Conservation (phyloP, 768 basidiomycete genomes). For the Leccinum arenicola region DNA sequence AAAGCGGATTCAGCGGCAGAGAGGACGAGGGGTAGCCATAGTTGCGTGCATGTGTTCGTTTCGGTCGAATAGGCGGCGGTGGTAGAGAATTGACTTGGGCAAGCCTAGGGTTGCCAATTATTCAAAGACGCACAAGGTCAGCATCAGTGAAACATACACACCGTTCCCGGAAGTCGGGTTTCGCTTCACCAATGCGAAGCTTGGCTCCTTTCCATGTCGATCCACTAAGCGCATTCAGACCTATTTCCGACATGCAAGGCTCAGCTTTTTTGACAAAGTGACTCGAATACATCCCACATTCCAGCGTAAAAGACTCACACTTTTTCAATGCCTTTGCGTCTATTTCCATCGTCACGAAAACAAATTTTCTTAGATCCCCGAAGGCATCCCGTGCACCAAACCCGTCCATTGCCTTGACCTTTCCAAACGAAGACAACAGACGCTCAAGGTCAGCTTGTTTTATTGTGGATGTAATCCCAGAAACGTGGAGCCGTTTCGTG, state of each 20-base stretch:
- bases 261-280: background rate
- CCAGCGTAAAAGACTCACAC: constrained; percentile 45
- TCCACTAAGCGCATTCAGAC: constrained; percentile 74
- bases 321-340: constrained; percentile 55
- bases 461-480: constrained; percentile 70
- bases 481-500: constrained; percentile 68
- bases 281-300: background rate
- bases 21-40: constrained; percentile 49
- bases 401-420: constrained; percentile 65
- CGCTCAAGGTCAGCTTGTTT: constrained; percentile 52
- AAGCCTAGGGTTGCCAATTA: constrained; percentile 2
- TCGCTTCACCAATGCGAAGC: constrained; percentile 80
- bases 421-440: constrained; percentile 65
- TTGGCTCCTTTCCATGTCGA: constrained; percentile 88
- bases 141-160: constrained; percentile 22
- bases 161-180: constrained; percentile 68
- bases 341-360: constrained; percentile 68
- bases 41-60: constrained; percentile 37
- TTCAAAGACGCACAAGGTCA: background rate
- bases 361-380: constrained; percentile 69
- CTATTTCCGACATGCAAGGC: constrained; percentile 35
- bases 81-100: constrained; percentile 18
- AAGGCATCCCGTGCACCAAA: constrained; percentile 62
- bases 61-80: constrained; percentile 37
- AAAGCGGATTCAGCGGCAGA: constrained; percentile 63